phyloP scores from a whole-genome alignment of 371 early-diverging fungal species.

The Apophysomyces sp. region DNA sequence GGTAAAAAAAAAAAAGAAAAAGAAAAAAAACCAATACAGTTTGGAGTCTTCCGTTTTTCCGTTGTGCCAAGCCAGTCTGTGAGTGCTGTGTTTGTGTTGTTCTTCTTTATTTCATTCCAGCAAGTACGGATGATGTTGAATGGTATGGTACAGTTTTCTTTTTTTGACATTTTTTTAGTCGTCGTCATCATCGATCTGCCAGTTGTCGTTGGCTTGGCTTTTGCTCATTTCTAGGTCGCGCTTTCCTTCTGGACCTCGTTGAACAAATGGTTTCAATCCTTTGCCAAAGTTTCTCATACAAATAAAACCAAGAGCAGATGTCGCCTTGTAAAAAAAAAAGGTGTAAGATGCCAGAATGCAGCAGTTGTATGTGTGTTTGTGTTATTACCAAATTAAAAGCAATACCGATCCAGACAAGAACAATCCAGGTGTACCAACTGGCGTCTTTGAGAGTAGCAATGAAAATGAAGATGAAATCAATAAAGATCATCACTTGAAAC shows the following conservation, averaged over 20 bases:
- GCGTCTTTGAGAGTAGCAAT: conserved; percentile 36
- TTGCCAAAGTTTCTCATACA: conserved; percentile 32
- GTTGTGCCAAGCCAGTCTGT: background rate
- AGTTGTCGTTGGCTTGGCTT: conserved; percentile 21
- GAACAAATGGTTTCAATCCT: conserved; percentile 40
- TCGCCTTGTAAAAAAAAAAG: conserved; percentile 2
- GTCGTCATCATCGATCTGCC: conserved; percentile 45
- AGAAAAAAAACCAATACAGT: background rate
- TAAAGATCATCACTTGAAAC: conserved; percentile 37
- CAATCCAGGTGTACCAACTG: conserved; percentile 51
- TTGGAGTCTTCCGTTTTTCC: background rate
- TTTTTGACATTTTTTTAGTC: background rate
- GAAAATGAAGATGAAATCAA: conserved; percentile 36
- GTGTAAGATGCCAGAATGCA: too few species aligned
- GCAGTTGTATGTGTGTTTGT: background rate
- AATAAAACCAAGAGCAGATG: conserved; percentile 25
- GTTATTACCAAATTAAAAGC: conserved; percentile 14
- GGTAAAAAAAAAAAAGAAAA: background rate
- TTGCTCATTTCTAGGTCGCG: conserved; percentile 38
- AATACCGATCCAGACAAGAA: conserved; percentile 38
- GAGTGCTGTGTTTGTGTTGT: background rate
- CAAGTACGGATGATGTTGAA: background rate
- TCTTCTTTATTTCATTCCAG: background rate
- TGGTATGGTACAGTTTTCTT: background rate
- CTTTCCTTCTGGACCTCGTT: conserved; percentile 23